These are phyloP conservation scores for Rhodotorula toruloides DNA, from an alignment of 768 basidiomycete genomes.

Conservation along the genomic window DNA sequence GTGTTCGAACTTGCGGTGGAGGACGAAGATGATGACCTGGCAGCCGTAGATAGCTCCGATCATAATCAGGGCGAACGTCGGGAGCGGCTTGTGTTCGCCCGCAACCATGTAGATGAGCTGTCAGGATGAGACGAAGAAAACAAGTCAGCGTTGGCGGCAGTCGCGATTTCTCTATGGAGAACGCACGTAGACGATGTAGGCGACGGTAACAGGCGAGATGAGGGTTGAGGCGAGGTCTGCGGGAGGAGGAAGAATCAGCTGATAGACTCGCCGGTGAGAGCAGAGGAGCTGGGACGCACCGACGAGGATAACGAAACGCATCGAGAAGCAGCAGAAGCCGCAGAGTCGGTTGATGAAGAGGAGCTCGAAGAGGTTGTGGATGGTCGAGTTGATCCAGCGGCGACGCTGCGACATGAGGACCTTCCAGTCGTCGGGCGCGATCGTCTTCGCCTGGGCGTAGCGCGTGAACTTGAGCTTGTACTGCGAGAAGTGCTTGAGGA, in stretches of 20 bases:
- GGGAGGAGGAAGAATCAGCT: conserved; percentile 64
- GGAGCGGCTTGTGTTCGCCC: conserved; percentile 62
- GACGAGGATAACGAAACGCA: conserved; percentile 97
- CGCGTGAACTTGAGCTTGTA: conserved; percentile 94
- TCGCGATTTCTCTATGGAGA: too few relatives aligned
- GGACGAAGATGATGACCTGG: conserved; percentile 82
- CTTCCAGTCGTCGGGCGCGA: conserved; percentile 80
- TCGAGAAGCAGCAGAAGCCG: conserved; percentile 98
- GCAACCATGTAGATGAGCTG: conserved; percentile 70
- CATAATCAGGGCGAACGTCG: conserved; percentile 74
- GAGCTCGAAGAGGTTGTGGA: conserved; percentile 92
- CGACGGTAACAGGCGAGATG: conserved; percentile 48
- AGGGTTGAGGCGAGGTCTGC: conserved; percentile 49
- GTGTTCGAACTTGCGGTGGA: conserved; percentile 97
- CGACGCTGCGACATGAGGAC: conserved; percentile 91
- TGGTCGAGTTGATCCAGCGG: conserved; percentile 99
- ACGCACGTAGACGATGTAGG: conserved; percentile 41
- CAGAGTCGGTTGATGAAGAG: conserved; percentile 85
- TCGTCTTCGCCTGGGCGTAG: conserved; percentile 87
- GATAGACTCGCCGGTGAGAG: conserved; percentile 59
- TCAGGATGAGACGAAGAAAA: conserved; percentile 49
- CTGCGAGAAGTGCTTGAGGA: conserved; percentile 89
- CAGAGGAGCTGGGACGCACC: conserved; percentile 60
- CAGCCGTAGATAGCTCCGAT: conserved; percentile 91
- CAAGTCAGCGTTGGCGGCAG: conserved; percentile 54